phyloP scores from a whole-genome alignment of 352 stramenopile species.

The Globisporangium emineosum region DNA sequence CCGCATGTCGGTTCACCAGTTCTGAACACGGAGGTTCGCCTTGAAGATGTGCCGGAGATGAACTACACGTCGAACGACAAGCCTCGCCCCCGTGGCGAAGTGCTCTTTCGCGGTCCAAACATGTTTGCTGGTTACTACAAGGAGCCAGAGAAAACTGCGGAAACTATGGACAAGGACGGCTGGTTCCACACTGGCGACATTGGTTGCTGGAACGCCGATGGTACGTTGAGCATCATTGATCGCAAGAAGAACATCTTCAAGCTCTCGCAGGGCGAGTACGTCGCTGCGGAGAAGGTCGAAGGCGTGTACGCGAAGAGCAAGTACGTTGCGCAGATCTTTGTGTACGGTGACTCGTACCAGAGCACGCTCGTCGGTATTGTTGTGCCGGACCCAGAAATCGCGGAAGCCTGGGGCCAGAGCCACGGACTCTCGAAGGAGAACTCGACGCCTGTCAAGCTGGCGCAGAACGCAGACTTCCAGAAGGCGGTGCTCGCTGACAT shows the following conservation, averaged over 20 bases:
- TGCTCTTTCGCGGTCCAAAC: conserved; percentile 68
- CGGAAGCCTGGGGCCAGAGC: conserved; percentile 47
- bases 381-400: conserved; percentile 75
- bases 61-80: conserved; percentile 90
- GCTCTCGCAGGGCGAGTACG: conserved; percentile 94
- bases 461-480: conserved; percentile 44
- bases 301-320: conserved; percentile 90
- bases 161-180: conserved; percentile 90
- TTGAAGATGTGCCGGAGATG: conserved; percentile 97
- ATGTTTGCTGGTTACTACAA: conserved; percentile 95
- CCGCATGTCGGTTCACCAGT: conserved; percentile 92
- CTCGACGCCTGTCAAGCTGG: conserved; percentile 31
- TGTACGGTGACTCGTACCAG: conserved; percentile 96
- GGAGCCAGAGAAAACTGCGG: conserved; percentile 88
- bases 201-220: conserved; percentile 93
- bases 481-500: conserved; percentile 79
- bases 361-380: conserved; percentile 93
- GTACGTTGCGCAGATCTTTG: conserved; percentile 95
- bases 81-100: conserved; percentile 59
- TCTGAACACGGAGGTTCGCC: conserved; percentile 85
- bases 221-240: conserved; percentile 89
- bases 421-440: conserved; percentile 32
- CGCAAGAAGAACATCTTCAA: conserved; percentile 96
- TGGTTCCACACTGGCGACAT: conserved; percentile 98
- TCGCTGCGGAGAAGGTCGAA: conserved; percentile 97